Evolutionary conservation across 1,284 basidiomycete species (phyloP), one percentile per base, ranked within the genome.

Genomic region (Marasmius oreades): DNA sequence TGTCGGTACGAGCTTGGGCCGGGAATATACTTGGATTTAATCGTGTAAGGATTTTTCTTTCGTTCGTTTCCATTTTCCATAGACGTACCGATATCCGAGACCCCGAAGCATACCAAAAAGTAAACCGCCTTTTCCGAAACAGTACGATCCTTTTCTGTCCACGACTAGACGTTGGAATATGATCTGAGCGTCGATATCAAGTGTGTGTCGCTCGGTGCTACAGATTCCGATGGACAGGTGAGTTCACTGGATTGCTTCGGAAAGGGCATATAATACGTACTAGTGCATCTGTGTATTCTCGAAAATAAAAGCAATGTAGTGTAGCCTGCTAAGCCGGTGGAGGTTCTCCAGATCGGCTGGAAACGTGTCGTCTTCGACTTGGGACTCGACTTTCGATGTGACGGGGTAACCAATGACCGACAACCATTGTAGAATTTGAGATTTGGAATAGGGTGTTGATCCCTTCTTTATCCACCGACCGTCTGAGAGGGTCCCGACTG

Each of bases 281-380:
- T 73, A 74, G 50, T 75, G 73, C 69, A 75, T 72, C 11, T 62
- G 62, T 0, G 68, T 71, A 53, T 73, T 73, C 53, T 74, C 72
- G 50, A 70, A 75, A 4, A 70, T 68, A 44, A 73, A 73, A 0
- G 67, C 64, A 8, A 69, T 54, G 8, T 71, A 54, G 48, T 55
- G 54, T 33, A 58, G 52, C 14, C 66, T 62, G 16, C 66, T 61
- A 1, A 74, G n/a, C 2, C 55, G 36, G 34, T 53, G 58, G 10
- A 75, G 58, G 43, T 58, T 70, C n/a, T 69, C 66, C 28, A 69
- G 50, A 4, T 66, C 66, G 7, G 64, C 56, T 42, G 39, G 39
- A 5, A 42, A 42, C n/a, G 16, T 42, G 39, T 20, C 39, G n/a
- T 42, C 16, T 20, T n/a, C 20, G n/a, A 42, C 7, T 5, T 42